Evolutionary conservation across 805 yeast species (phyloP).

Genomic region (Hanseniaspora thailandica): DNA sequence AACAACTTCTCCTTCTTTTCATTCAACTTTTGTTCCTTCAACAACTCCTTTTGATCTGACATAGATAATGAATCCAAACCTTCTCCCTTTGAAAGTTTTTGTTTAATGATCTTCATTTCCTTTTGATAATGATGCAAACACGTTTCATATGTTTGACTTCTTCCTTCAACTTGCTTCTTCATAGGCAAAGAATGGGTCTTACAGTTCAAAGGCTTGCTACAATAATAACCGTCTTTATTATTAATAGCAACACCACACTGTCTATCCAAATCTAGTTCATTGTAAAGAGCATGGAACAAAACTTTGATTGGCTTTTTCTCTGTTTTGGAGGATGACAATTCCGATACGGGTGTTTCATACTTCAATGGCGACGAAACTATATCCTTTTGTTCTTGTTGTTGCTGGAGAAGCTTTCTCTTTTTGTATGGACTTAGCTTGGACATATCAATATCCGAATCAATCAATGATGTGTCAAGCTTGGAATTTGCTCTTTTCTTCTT

Average conservation of each 20-base stretch:
- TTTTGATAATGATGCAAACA: slow-evolving; percentile 82
- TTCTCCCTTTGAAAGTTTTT: slow-evolving; percentile 32
- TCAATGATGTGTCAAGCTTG: not conserved
- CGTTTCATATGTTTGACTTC: slow-evolving; percentile 85
- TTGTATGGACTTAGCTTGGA: slow-evolving; percentile 11
- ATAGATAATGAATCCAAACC: not conserved
- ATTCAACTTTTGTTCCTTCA: slow-evolving; percentile 24
- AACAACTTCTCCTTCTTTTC: slow-evolving; percentile 21
- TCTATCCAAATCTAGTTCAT: slow-evolving; percentile 80
- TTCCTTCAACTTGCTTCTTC: slow-evolving; percentile 84
- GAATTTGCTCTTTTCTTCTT: slow-evolving; percentile 8
- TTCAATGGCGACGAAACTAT: slow-evolving; percentile 19
- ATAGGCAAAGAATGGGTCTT: slow-evolving; percentile 98
- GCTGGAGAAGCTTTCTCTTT: slow-evolving; percentile 19
- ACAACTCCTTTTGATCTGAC: slow-evolving; percentile 21
- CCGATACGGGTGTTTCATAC: slow-evolving; percentile 17
- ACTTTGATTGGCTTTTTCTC: slow-evolving; percentile 31
- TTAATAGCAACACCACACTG: slow-evolving; percentile 95
- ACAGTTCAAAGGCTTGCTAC: slow-evolving; percentile 93
- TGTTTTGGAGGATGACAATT: slow-evolving; percentile 16
- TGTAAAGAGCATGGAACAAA: slow-evolving; percentile 47
- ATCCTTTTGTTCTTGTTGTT: slow-evolving; percentile 18
- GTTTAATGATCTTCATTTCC: slow-evolving; percentile 68
- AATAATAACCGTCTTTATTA: slow-evolving; percentile 66
- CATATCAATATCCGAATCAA: slow-evolving; percentile 1